A percentile compares a stretch with the other conserved stretches of the same genome.
Conservation (phyloP, 805 yeast species). For the Cyberlindnera veronae region DNA sequence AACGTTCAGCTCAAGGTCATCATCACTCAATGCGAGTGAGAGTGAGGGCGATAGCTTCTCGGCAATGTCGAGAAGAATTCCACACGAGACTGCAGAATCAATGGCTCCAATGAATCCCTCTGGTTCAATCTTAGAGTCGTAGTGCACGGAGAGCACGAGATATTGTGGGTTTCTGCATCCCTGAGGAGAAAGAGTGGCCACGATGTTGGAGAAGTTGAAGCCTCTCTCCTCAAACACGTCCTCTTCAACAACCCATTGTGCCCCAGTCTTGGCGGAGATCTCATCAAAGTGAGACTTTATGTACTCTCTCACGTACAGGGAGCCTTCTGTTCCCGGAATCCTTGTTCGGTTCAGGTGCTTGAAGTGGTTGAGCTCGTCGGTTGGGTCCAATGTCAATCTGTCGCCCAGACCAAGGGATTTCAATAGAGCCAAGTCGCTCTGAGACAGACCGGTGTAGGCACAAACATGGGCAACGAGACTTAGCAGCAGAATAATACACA, state of each 20-base stretch:
- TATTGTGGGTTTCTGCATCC: constrained; percentile 24
- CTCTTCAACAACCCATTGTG: constrained; percentile 27
- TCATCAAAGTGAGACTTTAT: constrained; percentile 32
- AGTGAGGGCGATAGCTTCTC: constrained; percentile 16
- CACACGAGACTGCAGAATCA: constrained; percentile 59
- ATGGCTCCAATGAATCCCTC: constrained; percentile 58
- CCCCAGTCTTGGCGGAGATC: constrained; percentile 26
- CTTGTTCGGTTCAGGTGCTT: constrained; percentile 37
- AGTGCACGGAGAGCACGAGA: constrained; percentile 49
- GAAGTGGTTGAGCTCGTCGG: constrained; percentile 19
- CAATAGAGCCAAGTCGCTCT: constrained; percentile 4
- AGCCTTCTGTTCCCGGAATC: constrained; percentile 40
- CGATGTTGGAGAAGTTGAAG: constrained; percentile 36
- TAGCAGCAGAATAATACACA: too few relatives aligned
- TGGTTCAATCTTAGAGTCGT: constrained; percentile 45
- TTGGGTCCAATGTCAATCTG: constrained; percentile 16
- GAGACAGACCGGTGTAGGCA: constrained; percentile 11
- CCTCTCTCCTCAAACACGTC: constrained; percentile 37
- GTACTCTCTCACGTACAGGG: constrained; percentile 35
- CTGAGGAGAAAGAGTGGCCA: constrained; percentile 28
- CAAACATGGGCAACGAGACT: background rate
- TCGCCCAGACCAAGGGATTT: constrained; percentile 6
- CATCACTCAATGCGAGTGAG: constrained; percentile 15
- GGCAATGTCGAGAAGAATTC: constrained; percentile 45
- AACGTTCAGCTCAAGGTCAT: constrained; percentile 14